A percentile compares a stretch with the other conserved stretches of the same genome.
Conservation (phyloP, 441 rosid species). For the Bruguiera hainesii region DNA sequence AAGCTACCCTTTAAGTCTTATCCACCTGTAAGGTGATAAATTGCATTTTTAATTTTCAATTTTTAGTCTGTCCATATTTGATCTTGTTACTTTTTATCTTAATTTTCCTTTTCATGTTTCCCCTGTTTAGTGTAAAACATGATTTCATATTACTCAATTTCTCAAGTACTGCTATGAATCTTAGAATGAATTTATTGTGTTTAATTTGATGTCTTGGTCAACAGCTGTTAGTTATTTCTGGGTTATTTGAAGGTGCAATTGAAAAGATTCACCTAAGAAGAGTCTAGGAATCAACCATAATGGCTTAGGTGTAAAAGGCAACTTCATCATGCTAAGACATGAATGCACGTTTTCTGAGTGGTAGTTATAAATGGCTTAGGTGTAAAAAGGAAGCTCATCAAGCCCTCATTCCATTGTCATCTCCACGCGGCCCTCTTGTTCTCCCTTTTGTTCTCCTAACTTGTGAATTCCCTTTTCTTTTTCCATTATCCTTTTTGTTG, state of each 20-base stretch:
- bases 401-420: background rate
- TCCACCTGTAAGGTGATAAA: slow-evolving; percentile 44
- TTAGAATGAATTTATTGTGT: background rate
- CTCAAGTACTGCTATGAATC: background rate
- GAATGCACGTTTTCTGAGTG: background rate
- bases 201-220: background rate
- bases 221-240: too few relatives aligned
- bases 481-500: background rate
- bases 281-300: too few relatives aligned
- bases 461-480: background rate
- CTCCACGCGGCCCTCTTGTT: background rate
- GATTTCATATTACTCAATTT: background rate
- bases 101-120: background rate
- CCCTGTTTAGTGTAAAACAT: background rate
- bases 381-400: background rate
- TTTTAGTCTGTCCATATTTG: background rate
- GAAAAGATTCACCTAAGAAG: too few relatives aligned
- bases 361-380: background rate
- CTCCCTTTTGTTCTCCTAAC: background rate
- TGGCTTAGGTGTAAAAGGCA: slow-evolving; percentile 2
- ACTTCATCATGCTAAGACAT: background rate
- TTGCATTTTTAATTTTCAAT: background rate
- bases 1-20: slow-evolving; percentile 32
- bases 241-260: too few relatives aligned
- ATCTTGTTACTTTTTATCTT: background rate